Base-by-base conservation (phyloP, 805 yeast species). In the Metschnikowia amazonensis region DNA sequence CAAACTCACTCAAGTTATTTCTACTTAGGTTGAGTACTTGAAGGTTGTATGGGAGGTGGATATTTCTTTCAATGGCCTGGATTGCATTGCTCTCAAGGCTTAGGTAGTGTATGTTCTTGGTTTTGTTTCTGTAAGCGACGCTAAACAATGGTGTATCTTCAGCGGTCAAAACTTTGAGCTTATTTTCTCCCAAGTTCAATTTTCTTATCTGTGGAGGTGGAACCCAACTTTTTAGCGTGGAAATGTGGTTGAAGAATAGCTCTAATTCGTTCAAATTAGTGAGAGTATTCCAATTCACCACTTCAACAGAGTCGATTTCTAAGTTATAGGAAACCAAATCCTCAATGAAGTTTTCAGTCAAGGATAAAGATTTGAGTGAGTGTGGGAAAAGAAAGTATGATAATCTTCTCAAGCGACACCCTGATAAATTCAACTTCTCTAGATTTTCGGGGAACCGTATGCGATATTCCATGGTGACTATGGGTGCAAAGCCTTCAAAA, bases 211-310 rank as follows among this genome's bases (percentile, higher is more conserved):
- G 33, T 25, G 42, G 16, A 18, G 65, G 65, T 2, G 55, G 49
- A 1, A 24, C 4, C 65, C 65, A 60, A 21, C 40, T 44, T 21
- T 47, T 44, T 14, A 66, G 42, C 9, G 43, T 28, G 17, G 42
- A 35, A 31, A 66, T 49, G 23, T 42, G 30, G 48, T 66, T 66
- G 36, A 47, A 48, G 31, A 52, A 51, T 4, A 64, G 45, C 25
- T 62, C 63, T 34, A 67, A 43, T 5, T 54, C 50, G 4, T 47
- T 40, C 14, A 69, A 49, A 20, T 58, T 55, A 0, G 42, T 31
- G 45, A 68, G 48, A 3, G 57, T 53, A 3, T 37, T 37, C 74
- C 72, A 68, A 36, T 45, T 46, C 13, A 50, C 32, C 6, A 44
- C 34, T 9, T 43, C 50, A 2, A 17, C 28, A 1, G 46, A 41